Conservation (phyloP, 2,329 filamentous ascomycete genomes). For the Fusarium albosuccineum region DNA sequence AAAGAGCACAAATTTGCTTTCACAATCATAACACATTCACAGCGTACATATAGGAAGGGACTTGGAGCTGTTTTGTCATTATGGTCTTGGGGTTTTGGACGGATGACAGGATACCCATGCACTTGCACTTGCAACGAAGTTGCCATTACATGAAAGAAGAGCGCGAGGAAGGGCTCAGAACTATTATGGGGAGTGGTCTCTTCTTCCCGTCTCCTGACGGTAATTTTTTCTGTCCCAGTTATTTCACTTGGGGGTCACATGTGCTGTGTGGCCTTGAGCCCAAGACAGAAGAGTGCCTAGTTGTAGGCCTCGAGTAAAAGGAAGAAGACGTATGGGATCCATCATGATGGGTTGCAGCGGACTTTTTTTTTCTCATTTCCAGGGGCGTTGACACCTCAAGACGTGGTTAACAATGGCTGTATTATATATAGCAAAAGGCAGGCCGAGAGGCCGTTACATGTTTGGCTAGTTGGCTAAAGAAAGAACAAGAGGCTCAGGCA, state of each 20-base stretch:
- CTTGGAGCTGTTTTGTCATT: constrained; percentile 24
- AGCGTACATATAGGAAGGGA: constrained; percentile 27
- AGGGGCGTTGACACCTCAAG: constrained; percentile 6
- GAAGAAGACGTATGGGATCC: constrained; percentile 18
- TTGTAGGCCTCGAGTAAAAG: constrained; percentile 13
- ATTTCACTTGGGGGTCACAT: constrained; percentile 4
- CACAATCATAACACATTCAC: constrained; percentile 38
- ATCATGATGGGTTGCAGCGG: constrained; percentile 21
- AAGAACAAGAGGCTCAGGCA: constrained; percentile 24
- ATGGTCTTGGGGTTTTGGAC: constrained; percentile 27
- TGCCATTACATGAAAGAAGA: constrained; percentile 34
- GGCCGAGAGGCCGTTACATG: constrained; percentile 6
- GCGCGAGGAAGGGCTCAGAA: constrained; percentile 15
- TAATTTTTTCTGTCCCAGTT: background rate
- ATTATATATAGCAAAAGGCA: constrained; percentile 32
- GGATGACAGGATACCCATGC: constrained; percentile 43
- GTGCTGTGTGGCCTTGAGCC: constrained; percentile 4
- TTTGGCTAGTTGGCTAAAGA: constrained; percentile 21
- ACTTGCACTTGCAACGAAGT: constrained; percentile 24
- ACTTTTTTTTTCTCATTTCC: constrained; percentile 15
- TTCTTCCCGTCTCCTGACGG: background rate
- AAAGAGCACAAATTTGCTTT: constrained; percentile 70
- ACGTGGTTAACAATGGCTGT: constrained; percentile 25
- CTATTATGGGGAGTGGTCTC: constrained; percentile 5
- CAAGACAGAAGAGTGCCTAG: constrained; percentile 7